Base-by-base conservation (phyloP, 2,329 filamentous ascomycete species). In the Clarireedia paspali region DNA sequence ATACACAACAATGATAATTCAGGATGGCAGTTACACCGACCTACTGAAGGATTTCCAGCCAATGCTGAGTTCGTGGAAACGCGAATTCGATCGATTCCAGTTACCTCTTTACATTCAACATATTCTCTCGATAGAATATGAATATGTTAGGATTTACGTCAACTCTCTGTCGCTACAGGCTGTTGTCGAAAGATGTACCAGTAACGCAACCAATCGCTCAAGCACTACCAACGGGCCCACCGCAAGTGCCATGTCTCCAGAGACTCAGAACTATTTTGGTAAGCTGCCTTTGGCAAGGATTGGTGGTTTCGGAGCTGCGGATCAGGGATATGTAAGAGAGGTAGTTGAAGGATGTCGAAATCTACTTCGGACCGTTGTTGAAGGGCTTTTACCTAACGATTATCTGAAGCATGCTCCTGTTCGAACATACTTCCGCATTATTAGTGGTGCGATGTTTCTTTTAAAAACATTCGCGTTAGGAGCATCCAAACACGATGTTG, bases 111-210 rank as follows among this genome's bases (percentile, higher is more conserved):
- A 80, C 60, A 85, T 84, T 62, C 75, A 80, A 30, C 84, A 91
- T 68, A 91, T 97, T 57, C 77, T 99, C 30, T 87, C 84, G 6
- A 96, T 97, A 62, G 94, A 99, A 73, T 96, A 94, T 67, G 90
- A 97, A 67, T 96, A 96, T 68, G 90, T 92, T 26, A 83, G 92
- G 66, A 88, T 96, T 50, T 97, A 97, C 68, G 82, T 96, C 73
- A 96, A 97, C 70, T 96, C 91, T 0, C 77, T 99, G 2, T 91
- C 91, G 2, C 76, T 99, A 2, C 94, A 99, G 72, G 94, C 94
- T 23, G 91, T 97, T 3, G 90, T 97, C 5, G 92, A 96, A 71
- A 83, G 91, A 58, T 96, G 89, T 72, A 92, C 90, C 6, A 91
- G 81, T 59, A 87, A 91, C 61, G 84, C 85, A 20, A 75, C 76